Evolutionary conservation across 352 stramenopile genomes (phyloP).

Genomic region (Phytophthora cryptogea): DNA sequence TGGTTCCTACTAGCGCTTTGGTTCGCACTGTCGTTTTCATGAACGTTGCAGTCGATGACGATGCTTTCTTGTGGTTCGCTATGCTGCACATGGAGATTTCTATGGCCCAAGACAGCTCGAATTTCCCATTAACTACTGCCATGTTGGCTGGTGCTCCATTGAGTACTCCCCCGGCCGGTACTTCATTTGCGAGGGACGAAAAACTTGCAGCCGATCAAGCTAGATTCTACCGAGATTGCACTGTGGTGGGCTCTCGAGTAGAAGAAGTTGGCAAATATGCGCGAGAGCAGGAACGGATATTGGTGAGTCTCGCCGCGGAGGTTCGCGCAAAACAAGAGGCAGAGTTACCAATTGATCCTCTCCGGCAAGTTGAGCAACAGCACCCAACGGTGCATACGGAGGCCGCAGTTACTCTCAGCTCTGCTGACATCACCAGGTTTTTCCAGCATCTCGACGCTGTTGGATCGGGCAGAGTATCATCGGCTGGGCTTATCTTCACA

Average conservation of each 20-base stretch:
- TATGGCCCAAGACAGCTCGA: slow-evolving; percentile 47
- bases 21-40: slow-evolving; percentile 41
- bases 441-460: slow-evolving; percentile 60
- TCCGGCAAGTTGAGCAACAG: neutral
- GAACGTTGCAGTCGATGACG: slow-evolving; percentile 45
- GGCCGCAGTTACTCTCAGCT: slow-evolving; percentile 2
- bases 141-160: slow-evolving; percentile 28
- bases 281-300: slow-evolving; percentile 22
- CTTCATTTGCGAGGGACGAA: slow-evolving; percentile 37
- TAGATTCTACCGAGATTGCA: slow-evolving; percentile 41
- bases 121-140: slow-evolving; percentile 38
- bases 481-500: slow-evolving; percentile 30
- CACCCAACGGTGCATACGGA: neutral
- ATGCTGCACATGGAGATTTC: slow-evolving; percentile 57
- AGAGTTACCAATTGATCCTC: neutral
- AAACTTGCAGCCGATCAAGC: slow-evolving; percentile 27
- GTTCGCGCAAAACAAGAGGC: slow-evolving; percentile 15
- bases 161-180: slow-evolving; percentile 12
- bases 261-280: slow-evolving; percentile 50
- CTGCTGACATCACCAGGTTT: slow-evolving; percentile 31
- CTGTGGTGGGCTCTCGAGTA: slow-evolving; percentile 35
- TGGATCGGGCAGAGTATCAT: slow-evolving; percentile 58
- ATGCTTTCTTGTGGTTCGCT: slow-evolving; percentile 63
- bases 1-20: slow-evolving; percentile 4
- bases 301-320: slow-evolving; percentile 13